Evolutionary conservation across 208 protist species (phyloP), one percentile per base, ranked within the genome.

Genomic region (Leishmania amazonensis): DNA sequence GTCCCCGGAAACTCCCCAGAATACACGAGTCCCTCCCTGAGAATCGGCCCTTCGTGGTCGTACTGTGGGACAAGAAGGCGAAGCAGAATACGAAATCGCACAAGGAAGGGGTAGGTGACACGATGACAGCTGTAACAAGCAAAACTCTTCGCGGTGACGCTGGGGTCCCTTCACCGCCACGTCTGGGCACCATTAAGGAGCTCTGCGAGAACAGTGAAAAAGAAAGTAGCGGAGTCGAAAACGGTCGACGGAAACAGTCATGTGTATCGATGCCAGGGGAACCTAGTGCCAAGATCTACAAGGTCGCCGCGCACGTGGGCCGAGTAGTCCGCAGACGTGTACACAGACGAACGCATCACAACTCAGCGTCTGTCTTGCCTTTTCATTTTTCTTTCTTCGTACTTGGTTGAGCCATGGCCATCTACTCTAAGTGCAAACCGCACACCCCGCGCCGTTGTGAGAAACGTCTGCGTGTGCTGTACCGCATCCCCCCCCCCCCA

Each of bases 191-290:
- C 8, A 72, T n/a, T 11, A 19, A n/a, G 7, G 40, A 54, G 42
- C 72, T 62, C 11, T 74, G 64, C 57, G 40, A 49, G 6, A 35
- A 28, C 45, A 28, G 31, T 4, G 8, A 35, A 31, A 47, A 49
- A 49, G 76, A 68, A 80, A 79, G 47, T 67, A 76, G 65, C 58
- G 28, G 47, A 81, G 40, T 58, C 40, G 51, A 79, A 42, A 53
- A 24, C 28, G 35, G 19, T 6, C 8, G 60, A 77, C 11, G 45
- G 8, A 19, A 21, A 38, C n/a, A 2, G 9, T 8, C n/a, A 19
- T 40, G n/a, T 19, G 13, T 19, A 40, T 4, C 31, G 60, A 67
- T 40, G n/a, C n/a, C 31, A 13, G 60, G 11, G 40, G n/a, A 67
- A 4, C 11, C 3, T 7, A 15, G n/a, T 19, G 60, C 60, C 24